Conservation (phyloP, 1,284 basidiomycete genomes). For the Marasmius sp. region DNA sequence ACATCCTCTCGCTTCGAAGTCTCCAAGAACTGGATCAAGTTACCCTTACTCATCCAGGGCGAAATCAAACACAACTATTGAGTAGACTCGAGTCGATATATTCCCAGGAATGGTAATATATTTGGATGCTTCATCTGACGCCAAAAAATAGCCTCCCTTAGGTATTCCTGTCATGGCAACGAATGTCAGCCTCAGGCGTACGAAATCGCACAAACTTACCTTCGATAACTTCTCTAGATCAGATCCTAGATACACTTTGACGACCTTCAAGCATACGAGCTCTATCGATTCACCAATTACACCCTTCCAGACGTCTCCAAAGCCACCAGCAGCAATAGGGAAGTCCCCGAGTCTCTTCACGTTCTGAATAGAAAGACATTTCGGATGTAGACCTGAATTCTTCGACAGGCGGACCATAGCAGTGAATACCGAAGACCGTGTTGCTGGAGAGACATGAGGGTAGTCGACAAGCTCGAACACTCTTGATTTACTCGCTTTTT, state of each 20-base stretch:
- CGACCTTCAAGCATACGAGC: background rate
- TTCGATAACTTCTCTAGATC: background rate
- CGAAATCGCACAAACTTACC: background rate
- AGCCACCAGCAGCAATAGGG: constrained; percentile 2
- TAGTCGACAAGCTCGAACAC: background rate
- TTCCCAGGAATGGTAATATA: background rate
- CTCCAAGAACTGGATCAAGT: constrained; percentile 27
- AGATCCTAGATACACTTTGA: background rate
- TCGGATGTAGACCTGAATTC: background rate
- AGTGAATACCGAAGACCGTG: background rate
- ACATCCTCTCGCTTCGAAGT: constrained; percentile 6
- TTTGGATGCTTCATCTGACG: background rate
- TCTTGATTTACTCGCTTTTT: background rate
- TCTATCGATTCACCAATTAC: background rate
- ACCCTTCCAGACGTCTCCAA: constrained; percentile 1
- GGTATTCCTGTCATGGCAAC: background rate
- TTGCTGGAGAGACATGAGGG: background rate
- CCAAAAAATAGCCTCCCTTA: background rate
- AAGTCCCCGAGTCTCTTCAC: constrained; percentile 3
- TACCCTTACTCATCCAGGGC: constrained; percentile 34
- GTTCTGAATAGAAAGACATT: background rate
- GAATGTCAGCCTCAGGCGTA: background rate
- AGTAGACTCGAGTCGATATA: background rate
- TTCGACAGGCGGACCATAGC: background rate
- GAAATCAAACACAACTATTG: constrained; percentile 14